These are phyloP conservation scores for Zasmidium angulare DNA, from an alignment of 2,329 filamentous ascomycete species.

Conservation along the genomic window DNA sequence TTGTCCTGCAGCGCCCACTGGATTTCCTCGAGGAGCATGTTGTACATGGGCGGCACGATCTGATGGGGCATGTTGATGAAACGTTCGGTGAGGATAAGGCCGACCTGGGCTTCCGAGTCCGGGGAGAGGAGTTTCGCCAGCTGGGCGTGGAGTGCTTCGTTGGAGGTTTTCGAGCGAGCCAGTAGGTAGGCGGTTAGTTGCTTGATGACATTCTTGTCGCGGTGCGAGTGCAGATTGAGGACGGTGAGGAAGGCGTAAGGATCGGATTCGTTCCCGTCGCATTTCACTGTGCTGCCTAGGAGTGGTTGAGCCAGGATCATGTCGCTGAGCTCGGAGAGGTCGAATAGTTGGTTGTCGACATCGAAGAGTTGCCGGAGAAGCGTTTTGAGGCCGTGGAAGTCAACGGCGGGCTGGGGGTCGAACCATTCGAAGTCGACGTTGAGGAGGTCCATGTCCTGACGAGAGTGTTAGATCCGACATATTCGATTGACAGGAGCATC, in stretches of 20 bases:
- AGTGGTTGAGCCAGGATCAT: slow-evolving; percentile 82
- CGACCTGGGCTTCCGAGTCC: slow-evolving; percentile 58
- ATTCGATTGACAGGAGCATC: neutral
- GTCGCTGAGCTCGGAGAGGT: slow-evolving; percentile 83
- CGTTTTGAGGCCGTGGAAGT: slow-evolving; percentile 92
- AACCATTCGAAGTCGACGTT: slow-evolving; percentile 99
- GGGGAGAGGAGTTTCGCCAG: slow-evolving; percentile 40
- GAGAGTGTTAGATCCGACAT: slow-evolving; percentile 1
- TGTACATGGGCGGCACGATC: slow-evolving; percentile 89
- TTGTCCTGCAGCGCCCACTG: slow-evolving; percentile 83
- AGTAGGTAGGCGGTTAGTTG: slow-evolving; percentile 71
- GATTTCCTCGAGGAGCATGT: slow-evolving; percentile 90
- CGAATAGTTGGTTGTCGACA: slow-evolving; percentile 78
- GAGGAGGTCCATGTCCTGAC: slow-evolving; percentile 82
- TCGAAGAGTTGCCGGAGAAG: slow-evolving; percentile 91
- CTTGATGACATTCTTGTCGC: slow-evolving; percentile 68
- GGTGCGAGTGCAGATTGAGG: slow-evolving; percentile 77
- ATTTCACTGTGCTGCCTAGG: slow-evolving; percentile 92
- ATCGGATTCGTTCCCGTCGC: slow-evolving; percentile 90
- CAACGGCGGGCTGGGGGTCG: slow-evolving; percentile 82
- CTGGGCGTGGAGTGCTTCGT: slow-evolving; percentile 29
- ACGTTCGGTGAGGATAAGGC: slow-evolving; percentile 85
- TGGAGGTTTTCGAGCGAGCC: slow-evolving; percentile 52
- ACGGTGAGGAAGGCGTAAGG: slow-evolving; percentile 90
- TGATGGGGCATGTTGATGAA: slow-evolving; percentile 97